Conservation (phyloP, 176 grass and related monocot genomes). For the Echinochloa phyllopogon region DNA sequence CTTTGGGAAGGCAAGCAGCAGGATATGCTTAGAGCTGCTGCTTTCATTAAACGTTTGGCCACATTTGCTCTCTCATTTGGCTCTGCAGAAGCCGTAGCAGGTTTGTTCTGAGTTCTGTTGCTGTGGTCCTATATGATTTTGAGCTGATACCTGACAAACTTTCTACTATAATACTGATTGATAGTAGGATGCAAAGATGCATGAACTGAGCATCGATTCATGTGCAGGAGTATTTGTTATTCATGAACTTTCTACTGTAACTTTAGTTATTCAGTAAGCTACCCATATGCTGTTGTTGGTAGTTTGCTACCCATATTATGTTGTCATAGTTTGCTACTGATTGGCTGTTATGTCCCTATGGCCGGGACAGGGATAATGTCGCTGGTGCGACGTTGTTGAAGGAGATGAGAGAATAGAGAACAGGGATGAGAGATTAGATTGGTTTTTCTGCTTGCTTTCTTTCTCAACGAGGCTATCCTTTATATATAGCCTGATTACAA, state of each 20-base stretch:
- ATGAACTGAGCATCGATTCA: background rate
- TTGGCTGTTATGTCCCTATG: too few relatives aligned
- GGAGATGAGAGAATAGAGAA: too few relatives aligned
- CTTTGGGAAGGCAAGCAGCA: constrained; percentile 93
- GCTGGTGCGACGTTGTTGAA: too few relatives aligned
- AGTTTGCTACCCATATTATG: too few relatives aligned
- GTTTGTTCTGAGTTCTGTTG: constrained; percentile 44
- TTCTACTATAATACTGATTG: background rate
- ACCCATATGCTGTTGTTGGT: background rate
- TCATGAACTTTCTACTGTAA: too few relatives aligned
- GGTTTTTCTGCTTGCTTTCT: too few relatives aligned
- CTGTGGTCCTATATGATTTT: background rate
- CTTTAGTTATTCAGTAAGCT: background rate
- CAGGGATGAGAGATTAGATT: too few relatives aligned
- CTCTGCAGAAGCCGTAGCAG: constrained; percentile 82
- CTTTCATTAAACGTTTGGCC: constrained; percentile 92
- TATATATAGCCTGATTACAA: too few relatives aligned
- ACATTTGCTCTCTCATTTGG: constrained; percentile 91
- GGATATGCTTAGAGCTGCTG: constrained; percentile 87
- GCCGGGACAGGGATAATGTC: too few relatives aligned
- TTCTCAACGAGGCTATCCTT: too few relatives aligned
- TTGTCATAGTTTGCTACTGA: background rate
- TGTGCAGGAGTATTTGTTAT: background rate
- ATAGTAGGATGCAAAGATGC: constrained; percentile 10
- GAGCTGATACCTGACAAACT: constrained; percentile 1